These are phyloP conservation scores for Xylariales sp. DNA, from an alignment of 2,329 filamentous ascomycete genomes.

Conservation along the genomic window DNA sequence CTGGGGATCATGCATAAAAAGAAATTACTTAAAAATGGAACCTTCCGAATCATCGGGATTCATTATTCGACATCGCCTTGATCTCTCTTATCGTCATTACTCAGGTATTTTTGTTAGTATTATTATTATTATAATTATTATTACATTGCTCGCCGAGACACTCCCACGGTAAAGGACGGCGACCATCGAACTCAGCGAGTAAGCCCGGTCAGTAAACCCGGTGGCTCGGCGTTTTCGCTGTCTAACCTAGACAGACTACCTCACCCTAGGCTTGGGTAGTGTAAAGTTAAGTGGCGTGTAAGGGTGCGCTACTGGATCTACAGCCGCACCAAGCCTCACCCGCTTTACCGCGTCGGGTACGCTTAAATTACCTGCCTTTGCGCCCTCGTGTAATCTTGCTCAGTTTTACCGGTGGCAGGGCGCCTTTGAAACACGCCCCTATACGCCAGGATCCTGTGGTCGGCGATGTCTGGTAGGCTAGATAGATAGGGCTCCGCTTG, in stretches of 20 bases:
- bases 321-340: slow-evolving; percentile 17
- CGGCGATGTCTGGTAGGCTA: slow-evolving; percentile 16
- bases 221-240: too few relatives aligned
- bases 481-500: not conserved
- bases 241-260: too few relatives aligned
- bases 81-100: not conserved
- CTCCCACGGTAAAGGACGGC: slow-evolving; percentile 26
- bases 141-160: slow-evolving; percentile 31
- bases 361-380: slow-evolving; percentile 4
- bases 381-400: slow-evolving; percentile 18
- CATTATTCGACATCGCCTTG: not conserved
- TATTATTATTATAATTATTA: not conserved
- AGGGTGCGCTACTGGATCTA: not conserved
- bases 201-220: not conserved
- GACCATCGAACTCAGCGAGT: not conserved
- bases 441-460: slow-evolving; percentile 16
- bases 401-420: not conserved
- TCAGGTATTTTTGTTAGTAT: too few relatives aligned
- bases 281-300: too few relatives aligned
- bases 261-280: too few relatives aligned
- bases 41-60: slow-evolving; percentile 8
- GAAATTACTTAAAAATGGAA: slow-evolving; percentile 12
- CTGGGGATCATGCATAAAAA: slow-evolving; percentile 19
- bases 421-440: slow-evolving; percentile 14
- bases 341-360: slow-evolving; percentile 4